These are phyloP conservation scores for Phialocephala sp. DNA, from an alignment of 2,329 filamentous ascomycete species.

Conservation along the genomic window DNA sequence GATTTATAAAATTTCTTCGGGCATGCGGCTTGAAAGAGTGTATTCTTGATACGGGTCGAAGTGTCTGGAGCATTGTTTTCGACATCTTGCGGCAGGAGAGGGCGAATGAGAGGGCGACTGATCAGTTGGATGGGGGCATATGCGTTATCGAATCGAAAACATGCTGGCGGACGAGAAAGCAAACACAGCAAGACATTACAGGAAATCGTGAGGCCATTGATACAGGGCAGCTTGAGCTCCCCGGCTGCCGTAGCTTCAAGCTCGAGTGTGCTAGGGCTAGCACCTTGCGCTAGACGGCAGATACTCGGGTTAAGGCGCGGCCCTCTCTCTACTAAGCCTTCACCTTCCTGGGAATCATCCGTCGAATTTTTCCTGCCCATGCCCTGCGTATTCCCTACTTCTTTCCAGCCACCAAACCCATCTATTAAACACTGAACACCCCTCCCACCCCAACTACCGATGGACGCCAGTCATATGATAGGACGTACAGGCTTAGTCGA, in stretches of 20 bases:
- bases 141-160: neutral
- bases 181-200: neutral
- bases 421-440: too few species aligned
- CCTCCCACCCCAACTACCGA: neutral
- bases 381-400: too few species aligned
- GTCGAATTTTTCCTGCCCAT: too few species aligned
- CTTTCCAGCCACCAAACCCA: neutral
- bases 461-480: constrained; percentile 26
- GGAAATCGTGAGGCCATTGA: constrained; percentile 18
- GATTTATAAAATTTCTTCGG: constrained; percentile 47
- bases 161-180: constrained; percentile 1
- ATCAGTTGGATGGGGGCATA: neutral
- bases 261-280: too few species aligned
- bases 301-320: neutral
- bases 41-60: constrained; percentile 31
- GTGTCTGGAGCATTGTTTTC: constrained; percentile 33
- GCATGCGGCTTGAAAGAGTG: constrained; percentile 36
- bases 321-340: neutral
- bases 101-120: neutral
- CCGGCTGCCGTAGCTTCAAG: too few species aligned
- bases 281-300: too few species aligned
- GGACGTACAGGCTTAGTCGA: constrained; percentile 21
- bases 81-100: constrained; percentile 29
- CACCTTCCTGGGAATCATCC: neutral
- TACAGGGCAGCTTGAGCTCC: neutral